Evolutionary conservation across 2,329 filamentous ascomycete species (phyloP).

Genomic region (Scedosporium aurantiacum): DNA sequence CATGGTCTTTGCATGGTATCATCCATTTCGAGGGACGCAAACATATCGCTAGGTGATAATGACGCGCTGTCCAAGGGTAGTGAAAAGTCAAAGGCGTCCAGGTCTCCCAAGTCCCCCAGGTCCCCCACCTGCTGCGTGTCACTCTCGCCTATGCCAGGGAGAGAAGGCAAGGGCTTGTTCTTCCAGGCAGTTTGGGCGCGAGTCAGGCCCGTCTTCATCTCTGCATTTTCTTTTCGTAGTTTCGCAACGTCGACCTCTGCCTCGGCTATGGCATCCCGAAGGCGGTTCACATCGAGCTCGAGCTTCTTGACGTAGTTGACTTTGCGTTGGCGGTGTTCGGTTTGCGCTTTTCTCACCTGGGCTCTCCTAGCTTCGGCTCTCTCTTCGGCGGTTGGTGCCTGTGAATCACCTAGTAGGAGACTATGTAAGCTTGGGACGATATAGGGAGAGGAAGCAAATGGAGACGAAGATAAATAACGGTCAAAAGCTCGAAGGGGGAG

Average conservation of each 20-base stretch:
- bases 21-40: constrained; percentile 30
- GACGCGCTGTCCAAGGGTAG: not conserved
- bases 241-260: constrained; percentile 27
- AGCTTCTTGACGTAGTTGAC: constrained; percentile 44
- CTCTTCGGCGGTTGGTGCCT: constrained; percentile 15
- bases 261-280: constrained; percentile 35
- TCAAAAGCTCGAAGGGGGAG: too few species aligned
- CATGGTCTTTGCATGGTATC: constrained; percentile 29
- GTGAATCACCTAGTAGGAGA: not conserved
- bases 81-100: not conserved
- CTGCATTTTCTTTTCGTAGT: constrained; percentile 31
- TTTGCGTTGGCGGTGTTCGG: constrained; percentile 45
- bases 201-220: constrained; percentile 25
- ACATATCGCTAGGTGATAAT: constrained; percentile 21
- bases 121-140: not conserved
- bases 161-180: not conserved
- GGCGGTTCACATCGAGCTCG: constrained; percentile 37
- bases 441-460: not conserved
- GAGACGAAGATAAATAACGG: not conserved
- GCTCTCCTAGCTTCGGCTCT: constrained; percentile 36
- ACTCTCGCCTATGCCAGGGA: not conserved
- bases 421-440: not conserved
- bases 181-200: constrained; percentile 2
- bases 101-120: not conserved
- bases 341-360: constrained; percentile 42